phyloP scores from a whole-genome alignment of 2,329 filamentous ascomycete genomes.

The Fusarium algeriense region DNA sequence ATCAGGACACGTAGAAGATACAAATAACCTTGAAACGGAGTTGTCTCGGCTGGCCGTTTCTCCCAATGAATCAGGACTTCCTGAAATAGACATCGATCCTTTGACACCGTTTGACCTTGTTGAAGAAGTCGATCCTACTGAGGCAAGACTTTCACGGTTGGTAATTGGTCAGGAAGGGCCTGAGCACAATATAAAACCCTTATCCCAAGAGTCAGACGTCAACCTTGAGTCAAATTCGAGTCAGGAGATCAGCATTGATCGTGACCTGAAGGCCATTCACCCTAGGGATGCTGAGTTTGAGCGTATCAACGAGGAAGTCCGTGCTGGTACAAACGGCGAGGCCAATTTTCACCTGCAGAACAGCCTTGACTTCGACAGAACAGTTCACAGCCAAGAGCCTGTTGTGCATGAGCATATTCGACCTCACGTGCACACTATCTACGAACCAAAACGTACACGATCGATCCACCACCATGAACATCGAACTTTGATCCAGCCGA shows the following conservation, averaged over 20 bases:
- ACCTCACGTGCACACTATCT: constrained; percentile 41
- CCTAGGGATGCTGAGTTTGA: constrained; percentile 20
- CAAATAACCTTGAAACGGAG: constrained; percentile 18
- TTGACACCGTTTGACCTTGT: constrained; percentile 10
- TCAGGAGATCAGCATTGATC: constrained; percentile 9
- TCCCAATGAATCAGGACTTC: constrained; percentile 8
- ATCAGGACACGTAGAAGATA: constrained; percentile 6
- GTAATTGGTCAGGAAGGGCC: constrained; percentile 20
- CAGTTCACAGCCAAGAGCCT: constrained; percentile 25
- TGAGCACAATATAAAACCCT: neutral
- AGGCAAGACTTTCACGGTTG: constrained; percentile 13
- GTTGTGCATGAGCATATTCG: constrained; percentile 37
- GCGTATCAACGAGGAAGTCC: constrained; percentile 29
- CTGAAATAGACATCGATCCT: constrained; percentile 5
- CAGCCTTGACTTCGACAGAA: constrained; percentile 37
- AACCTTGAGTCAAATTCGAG: constrained; percentile 9
- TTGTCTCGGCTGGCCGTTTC: constrained; percentile 29
- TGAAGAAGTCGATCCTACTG: neutral
- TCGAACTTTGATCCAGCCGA: constrained; percentile 40
- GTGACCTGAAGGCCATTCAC: constrained; percentile 4
- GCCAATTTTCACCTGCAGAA: constrained; percentile 30
- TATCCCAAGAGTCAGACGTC: constrained; percentile 20
- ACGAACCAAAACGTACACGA: constrained; percentile 36
- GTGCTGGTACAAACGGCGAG: constrained; percentile 3
- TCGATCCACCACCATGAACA: constrained; percentile 45